Evolutionary conservation across 2,329 filamentous ascomycete genomes (phyloP), one percentile per base, ranked within the genome.

Genomic region (Grosmannia huntii): DNA sequence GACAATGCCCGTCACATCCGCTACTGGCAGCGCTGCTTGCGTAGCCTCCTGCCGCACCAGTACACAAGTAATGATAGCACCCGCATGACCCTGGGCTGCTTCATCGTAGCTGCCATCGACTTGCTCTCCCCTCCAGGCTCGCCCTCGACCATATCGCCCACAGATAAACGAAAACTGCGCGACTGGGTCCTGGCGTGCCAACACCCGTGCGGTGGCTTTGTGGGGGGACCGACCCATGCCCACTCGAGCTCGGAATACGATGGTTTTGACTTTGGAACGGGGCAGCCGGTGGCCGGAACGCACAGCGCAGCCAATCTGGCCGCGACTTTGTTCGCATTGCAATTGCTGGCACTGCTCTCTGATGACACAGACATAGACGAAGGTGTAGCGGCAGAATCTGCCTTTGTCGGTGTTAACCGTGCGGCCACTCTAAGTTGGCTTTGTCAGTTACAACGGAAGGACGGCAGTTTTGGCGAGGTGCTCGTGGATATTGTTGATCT

Each of bases 401-500:
- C 79, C 0, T 79, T 90, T 64, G 72, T 75, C 4, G 79, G 83
- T 1, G 85, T 99, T 9, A 78, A 85, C 61, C 79, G 89, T 59
- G 74, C 66, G 48, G 80, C 81, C 60, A 86, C 87, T 60, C 70
- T 97, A 63, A 67, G 71, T 48, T 96, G 92, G 90, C 72, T 99
- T 62, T 78, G 74, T 58, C 78, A 70, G 56, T 72, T 97, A 69
- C 94, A 99, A 74, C 81, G 90, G 28, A 71, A 75, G 0, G 89
- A 97, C 68, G 94, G 94, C 2, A 95, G 90, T 65, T 97, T 99
- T 69, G 94, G 91, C 0, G 91, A 99, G 71, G 81, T 89, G 1
- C 68, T 92, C 3, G 80, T 78, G 5, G 80, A 82, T 5, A 25
- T 70, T 14, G 64, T 66, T 44, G 52, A 55, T 6, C 28, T n/a